Percentiles rank a stretch among this genome's conserved stretches.
phyloP scores from a whole-genome alignment of 2,329 filamentous ascomycete species.

The Microsporum ferrugineum region DNA sequence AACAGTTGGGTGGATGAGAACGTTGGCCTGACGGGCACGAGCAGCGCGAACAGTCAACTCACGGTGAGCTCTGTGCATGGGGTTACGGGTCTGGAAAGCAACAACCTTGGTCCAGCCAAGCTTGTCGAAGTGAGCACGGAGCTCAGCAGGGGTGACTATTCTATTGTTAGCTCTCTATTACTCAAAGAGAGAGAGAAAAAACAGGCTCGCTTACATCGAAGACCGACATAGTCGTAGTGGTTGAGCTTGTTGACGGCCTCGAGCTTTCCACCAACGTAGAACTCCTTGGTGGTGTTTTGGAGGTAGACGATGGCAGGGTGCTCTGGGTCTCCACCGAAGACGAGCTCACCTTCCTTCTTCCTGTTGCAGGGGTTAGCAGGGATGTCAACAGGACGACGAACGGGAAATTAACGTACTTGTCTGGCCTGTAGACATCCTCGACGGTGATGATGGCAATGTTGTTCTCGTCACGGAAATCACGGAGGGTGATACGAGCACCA shows the following conservation, averaged over 20 bases:
- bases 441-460: slow-evolving; percentile 93
- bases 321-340: slow-evolving; percentile 84
- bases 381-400: background rate
- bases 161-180: background rate
- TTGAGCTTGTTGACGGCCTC: slow-evolving; percentile 90
- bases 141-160: slow-evolving; percentile 78
- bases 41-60: slow-evolving; percentile 96
- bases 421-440: slow-evolving; percentile 86
- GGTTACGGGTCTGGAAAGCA: slow-evolving; percentile 97
- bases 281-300: slow-evolving; percentile 66
- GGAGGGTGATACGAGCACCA: slow-evolving; percentile 72
- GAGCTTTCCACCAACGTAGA: slow-evolving; percentile 90
- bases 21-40: slow-evolving; percentile 90
- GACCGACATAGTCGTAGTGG: slow-evolving; percentile 97
- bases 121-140: slow-evolving; percentile 97
- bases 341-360: slow-evolving; percentile 78
- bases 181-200: background rate
- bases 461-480: slow-evolving; percentile 91
- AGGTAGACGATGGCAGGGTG: slow-evolving; percentile 92
- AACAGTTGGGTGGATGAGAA: slow-evolving; percentile 97
- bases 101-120: slow-evolving; percentile 96
- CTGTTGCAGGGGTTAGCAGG: slow-evolving; percentile 35
- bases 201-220: slow-evolving; percentile 58
- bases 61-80: slow-evolving; percentile 97
- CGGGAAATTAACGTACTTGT: slow-evolving; percentile 66